These are phyloP conservation scores for Scheffersomyces illinoinensis DNA, from an alignment of 1,139 yeast genomes.

Conservation along the genomic window DNA sequence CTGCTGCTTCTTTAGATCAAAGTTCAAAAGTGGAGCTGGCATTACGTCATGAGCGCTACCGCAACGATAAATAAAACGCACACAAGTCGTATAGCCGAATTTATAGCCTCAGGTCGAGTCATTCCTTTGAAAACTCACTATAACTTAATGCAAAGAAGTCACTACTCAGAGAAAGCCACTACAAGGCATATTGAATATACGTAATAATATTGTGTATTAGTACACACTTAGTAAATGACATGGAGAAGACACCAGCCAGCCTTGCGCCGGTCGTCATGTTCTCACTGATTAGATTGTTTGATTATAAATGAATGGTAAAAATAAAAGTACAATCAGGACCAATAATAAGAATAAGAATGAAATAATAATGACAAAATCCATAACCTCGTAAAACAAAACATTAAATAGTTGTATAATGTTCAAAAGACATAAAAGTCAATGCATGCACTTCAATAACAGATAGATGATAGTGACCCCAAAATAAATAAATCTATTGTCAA, in stretches of 20 bases:
- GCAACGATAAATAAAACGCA: not conserved
- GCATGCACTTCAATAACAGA: not conserved
- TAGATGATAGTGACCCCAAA: not conserved
- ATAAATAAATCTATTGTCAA: not conserved
- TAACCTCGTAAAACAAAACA: not conserved
- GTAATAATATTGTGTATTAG: not conserved
- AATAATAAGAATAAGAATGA: not conserved
- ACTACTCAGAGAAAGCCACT: not conserved
- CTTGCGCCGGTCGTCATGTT: not conserved
- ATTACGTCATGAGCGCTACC: not conserved
- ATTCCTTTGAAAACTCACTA: not conserved
- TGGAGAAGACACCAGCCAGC: not conserved
- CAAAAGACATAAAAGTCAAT: not conserved
- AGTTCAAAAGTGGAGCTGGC: not conserved
- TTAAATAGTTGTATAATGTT: not conserved
- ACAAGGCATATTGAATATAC: not conserved
- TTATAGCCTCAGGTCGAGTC: not conserved
- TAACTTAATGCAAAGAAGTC: not conserved
- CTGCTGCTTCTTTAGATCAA: not conserved
- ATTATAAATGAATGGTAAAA: not conserved
- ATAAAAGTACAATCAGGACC: not conserved
- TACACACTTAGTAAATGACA: not conserved
- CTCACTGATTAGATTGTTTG: not conserved
- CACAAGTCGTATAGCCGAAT: not conserved
- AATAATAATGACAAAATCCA: not conserved